Evolutionary conservation across 2,329 filamentous ascomycete genomes (phyloP), one percentile per base, ranked within the genome.

Genomic region (Ascochyta pisi): DNA sequence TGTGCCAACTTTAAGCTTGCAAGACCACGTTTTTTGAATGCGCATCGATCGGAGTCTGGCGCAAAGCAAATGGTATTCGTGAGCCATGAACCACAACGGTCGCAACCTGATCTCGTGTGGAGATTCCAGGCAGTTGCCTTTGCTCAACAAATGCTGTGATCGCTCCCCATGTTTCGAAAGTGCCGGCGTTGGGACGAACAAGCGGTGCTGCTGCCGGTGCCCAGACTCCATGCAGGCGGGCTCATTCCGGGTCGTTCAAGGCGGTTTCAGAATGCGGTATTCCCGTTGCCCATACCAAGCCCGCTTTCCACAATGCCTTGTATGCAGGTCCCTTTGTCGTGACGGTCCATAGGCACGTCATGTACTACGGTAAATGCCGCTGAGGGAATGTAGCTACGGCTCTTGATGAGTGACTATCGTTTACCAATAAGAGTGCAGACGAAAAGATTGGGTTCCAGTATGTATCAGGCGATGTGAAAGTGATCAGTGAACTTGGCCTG

Each of bases 121-220:
- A 56, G 22, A 56, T 56, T 42, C 37, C 19, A 56, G 53, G 48
- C 42, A 42, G 26, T 10, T 22, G 33, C 24, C 5, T 38, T 19
- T 15, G 31, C 53, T 22, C 47, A 56, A 56, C 53, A 56, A 48
- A 51, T 51, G 53, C 48, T 51, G 53, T 51, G 47, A 13, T 43
- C n/a, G 8, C 47, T 43, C 12, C n/a, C 37, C 37, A 40, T 23
- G 53, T 51, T 51, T 56, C 53, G 41, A 45, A 50, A 42, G 42
- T 50, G 16, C 37, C 47, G 42, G 37, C 37, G 26, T 47, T 48
- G 15, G 38, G 39, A 35, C 29, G 19, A 47, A 19, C 24, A 31
- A 26, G 19, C 42, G 13, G 23, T 33, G 10, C 3, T 39, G 47
- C 22, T 38, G 37, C 37, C 19, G 42, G 31, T 33, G 38, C 31